Conservation (phyloP, 2,329 filamentous ascomycete species). For the Elsinoe australis region DNA sequence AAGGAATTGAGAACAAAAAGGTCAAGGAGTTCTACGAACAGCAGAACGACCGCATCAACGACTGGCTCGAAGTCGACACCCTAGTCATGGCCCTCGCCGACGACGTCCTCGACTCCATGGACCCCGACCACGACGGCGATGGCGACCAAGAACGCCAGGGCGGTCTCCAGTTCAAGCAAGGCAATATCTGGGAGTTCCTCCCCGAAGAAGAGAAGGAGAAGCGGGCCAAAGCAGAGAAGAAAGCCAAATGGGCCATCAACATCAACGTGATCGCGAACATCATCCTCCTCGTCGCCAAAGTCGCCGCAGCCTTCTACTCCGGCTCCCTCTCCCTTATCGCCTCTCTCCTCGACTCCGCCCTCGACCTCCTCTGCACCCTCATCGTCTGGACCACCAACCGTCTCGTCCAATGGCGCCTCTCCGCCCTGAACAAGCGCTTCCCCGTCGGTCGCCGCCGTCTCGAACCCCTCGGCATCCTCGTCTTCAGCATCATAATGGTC, state of each 20-base stretch:
- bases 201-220: conserved; percentile 48
- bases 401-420: conserved; percentile 51
- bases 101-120: conserved; percentile 54
- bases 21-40: conserved; percentile 48
- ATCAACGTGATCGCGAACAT: conserved; percentile 56
- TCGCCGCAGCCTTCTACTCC: conserved; percentile 48
- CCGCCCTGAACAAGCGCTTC: conserved; percentile 46
- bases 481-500: conserved; percentile 58
- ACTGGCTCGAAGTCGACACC: conserved; percentile 53
- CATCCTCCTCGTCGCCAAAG: conserved; percentile 49
- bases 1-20: conserved; percentile 46
- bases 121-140: conserved; percentile 51
- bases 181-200: conserved; percentile 48
- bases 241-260: conserved; percentile 52
- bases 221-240: conserved; percentile 39
- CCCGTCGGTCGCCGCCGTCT: conserved; percentile 51
- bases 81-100: conserved; percentile 50
- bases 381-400: conserved; percentile 56
- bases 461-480: conserved; percentile 55
- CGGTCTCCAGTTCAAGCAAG: conserved; percentile 42
- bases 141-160: conserved; percentile 48
- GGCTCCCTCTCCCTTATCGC: conserved; percentile 55
- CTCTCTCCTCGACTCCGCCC: conserved; percentile 53
- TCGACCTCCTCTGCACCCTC: conserved; percentile 53
- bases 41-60: conserved; percentile 49